A percentile compares a stretch with the other conserved stretches of the same genome.
Conservation (phyloP, 495 filamentous ascomycete genomes). For the Penicillium ochrochloron region DNA sequence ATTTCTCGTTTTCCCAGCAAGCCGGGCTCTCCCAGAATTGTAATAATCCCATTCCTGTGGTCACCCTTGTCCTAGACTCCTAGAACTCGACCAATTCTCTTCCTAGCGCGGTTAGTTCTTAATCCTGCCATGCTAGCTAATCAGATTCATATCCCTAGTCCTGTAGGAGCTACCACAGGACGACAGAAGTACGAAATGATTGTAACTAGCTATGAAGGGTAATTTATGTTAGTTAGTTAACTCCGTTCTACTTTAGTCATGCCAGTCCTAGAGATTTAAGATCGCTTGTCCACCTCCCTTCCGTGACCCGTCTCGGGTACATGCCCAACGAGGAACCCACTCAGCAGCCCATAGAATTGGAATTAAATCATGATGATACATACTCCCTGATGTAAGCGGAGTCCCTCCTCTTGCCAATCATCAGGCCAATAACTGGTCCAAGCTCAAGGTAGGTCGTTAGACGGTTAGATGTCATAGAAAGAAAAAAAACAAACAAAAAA, state of each 20-base stretch:
- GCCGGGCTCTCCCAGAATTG: neutral
- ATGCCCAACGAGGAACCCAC: neutral
- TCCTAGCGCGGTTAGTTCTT: neutral
- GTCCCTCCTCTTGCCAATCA: neutral
- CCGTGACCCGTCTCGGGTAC: neutral
- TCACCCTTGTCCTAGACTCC: neutral
- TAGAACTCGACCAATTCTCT: neutral
- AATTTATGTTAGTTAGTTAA: neutral
- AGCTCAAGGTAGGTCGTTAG: neutral
- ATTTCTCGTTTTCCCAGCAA: neutral
- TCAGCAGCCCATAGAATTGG: neutral
- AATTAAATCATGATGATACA: neutral
- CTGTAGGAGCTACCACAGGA: neutral
- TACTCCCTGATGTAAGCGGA: neutral
- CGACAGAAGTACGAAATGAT: neutral
- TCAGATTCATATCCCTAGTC: neutral
- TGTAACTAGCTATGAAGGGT: neutral
- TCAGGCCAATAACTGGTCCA: neutral
- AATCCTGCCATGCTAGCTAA: conserved; percentile 1
- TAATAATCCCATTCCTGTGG: neutral
- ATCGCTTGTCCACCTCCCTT: neutral
- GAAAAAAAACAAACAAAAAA: neutral
- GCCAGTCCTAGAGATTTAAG: neutral
- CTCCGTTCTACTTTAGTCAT: neutral
- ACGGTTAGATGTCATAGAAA: conserved; percentile 2